Evolutionary conservation across 345 rosid genomes (phyloP).

Genomic region (Erucastrum elatum): DNA sequence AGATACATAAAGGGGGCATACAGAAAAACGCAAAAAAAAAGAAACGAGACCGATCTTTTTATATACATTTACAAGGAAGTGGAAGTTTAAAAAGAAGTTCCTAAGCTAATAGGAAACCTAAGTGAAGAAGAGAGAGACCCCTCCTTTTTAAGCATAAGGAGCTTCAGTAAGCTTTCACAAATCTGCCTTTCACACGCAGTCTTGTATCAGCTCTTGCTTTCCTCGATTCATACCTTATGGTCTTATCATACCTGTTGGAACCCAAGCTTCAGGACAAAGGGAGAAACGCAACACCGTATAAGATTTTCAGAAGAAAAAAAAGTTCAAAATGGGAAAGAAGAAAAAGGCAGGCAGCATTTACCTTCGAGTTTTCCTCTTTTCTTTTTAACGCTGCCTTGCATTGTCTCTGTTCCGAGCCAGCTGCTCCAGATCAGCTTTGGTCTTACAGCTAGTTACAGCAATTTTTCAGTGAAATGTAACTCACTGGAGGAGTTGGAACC

Average conservation of each 20-base stretch:
- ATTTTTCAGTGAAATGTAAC: conserved; percentile 43
- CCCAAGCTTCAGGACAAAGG: background rate
- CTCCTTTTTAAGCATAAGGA: conserved; percentile 22
- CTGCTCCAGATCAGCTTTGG: conserved; percentile 44
- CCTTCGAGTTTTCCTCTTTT: conserved; percentile 63
- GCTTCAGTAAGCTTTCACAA: conserved; percentile 74
- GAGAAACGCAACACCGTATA: background rate
- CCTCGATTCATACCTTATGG: conserved; percentile 90
- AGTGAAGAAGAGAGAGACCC: background rate
- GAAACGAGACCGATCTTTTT: background rate
- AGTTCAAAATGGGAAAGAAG: background rate
- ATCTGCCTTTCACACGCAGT: conserved; percentile 83
- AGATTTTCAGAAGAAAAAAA: too few species aligned
- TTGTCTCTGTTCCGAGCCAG: conserved; percentile 55
- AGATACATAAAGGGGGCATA: background rate
- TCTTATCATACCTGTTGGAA: conserved; percentile 72
- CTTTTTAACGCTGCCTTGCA: background rate
- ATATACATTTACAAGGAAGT: background rate
- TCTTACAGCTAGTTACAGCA: conserved; percentile 41
- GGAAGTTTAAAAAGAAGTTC: background rate
- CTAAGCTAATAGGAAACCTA: background rate
- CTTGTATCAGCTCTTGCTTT: conserved; percentile 79
- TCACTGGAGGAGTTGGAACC: conserved; percentile 43
- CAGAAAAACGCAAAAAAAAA: background rate
- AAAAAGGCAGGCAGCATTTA: conserved; percentile 1